These are phyloP conservation scores for Mrakia frigida DNA, from an alignment of 768 basidiomycete genomes.

Conservation along the genomic window DNA sequence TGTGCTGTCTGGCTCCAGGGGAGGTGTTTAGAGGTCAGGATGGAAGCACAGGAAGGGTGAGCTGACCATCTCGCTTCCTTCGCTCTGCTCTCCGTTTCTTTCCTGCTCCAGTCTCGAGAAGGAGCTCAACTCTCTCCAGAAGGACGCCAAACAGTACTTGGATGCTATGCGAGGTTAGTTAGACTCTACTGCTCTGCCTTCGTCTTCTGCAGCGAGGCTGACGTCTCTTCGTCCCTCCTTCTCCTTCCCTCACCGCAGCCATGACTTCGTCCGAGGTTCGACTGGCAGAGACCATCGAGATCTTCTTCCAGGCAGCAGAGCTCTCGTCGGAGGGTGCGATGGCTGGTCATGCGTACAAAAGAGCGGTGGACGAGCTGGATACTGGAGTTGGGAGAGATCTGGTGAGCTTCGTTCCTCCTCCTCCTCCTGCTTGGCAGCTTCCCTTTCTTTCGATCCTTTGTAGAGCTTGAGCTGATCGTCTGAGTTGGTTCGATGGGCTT, in stretches of 20 bases:
- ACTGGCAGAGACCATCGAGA: constrained; percentile 86
- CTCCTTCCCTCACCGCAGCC: constrained; percentile 49
- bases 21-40: neutral
- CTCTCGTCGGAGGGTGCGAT: constrained; percentile 84
- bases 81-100: constrained; percentile 5
- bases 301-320: constrained; percentile 79
- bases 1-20: neutral
- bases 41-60: neutral
- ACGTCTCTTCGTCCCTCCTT: neutral
- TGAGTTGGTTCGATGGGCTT: neutral
- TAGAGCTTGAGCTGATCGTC: constrained; percentile 8
- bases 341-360: constrained; percentile 93
- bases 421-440: too few species aligned
- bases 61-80: neutral
- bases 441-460: neutral
- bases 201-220: neutral
- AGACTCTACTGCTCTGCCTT: neutral
- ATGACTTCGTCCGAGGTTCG: constrained; percentile 92
- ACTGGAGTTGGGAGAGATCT: constrained; percentile 75
- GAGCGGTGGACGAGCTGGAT: constrained; percentile 90
- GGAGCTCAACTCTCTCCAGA: constrained; percentile 86
- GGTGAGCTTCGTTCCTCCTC: constrained; percentile 50
- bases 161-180: constrained; percentile 84
- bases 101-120: constrained; percentile 72
- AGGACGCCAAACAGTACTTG: constrained; percentile 88